These are phyloP conservation scores for Trichoderma asperelloides DNA, from an alignment of 495 filamentous ascomycete species.

Conservation along the genomic window DNA sequence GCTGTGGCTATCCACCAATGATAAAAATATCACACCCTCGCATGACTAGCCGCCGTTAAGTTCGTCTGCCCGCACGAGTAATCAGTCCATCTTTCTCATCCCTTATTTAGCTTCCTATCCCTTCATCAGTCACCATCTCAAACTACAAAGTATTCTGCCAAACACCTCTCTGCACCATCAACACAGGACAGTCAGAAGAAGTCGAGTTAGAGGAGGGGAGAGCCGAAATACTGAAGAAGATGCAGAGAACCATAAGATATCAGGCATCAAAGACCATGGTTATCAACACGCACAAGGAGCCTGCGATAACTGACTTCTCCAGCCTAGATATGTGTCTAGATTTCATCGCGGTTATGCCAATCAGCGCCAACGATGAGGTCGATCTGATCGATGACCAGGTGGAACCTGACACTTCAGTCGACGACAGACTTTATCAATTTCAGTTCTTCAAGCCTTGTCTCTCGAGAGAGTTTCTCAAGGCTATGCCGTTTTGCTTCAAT, in stretches of 20 bases:
- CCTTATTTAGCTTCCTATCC: background rate
- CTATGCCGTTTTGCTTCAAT: background rate
- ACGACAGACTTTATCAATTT: background rate
- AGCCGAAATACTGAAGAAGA: background rate
- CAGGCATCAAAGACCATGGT: background rate
- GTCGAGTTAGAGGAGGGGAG: background rate
- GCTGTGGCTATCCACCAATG: background rate
- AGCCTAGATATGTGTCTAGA: background rate
- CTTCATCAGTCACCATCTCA: background rate
- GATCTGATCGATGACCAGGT: background rate
- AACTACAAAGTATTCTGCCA: background rate
- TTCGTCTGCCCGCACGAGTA: background rate
- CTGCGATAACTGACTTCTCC: background rate
- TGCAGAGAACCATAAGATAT: background rate
- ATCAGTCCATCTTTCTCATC: background rate
- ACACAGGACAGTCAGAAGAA: background rate
- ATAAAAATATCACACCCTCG: background rate
- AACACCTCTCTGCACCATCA: background rate
- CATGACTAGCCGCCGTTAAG: background rate
- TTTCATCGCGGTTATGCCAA: background rate
- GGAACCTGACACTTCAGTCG: background rate
- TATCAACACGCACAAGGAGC: background rate
- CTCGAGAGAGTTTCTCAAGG: background rate
- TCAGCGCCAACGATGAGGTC: background rate
- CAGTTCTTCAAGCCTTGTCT: background rate